Percentiles rank a stretch among this genome's conserved stretches.
Evolutionary conservation across 2,329 filamentous ascomycete species (phyloP).

Genomic region (Orbilia brochopaga): DNA sequence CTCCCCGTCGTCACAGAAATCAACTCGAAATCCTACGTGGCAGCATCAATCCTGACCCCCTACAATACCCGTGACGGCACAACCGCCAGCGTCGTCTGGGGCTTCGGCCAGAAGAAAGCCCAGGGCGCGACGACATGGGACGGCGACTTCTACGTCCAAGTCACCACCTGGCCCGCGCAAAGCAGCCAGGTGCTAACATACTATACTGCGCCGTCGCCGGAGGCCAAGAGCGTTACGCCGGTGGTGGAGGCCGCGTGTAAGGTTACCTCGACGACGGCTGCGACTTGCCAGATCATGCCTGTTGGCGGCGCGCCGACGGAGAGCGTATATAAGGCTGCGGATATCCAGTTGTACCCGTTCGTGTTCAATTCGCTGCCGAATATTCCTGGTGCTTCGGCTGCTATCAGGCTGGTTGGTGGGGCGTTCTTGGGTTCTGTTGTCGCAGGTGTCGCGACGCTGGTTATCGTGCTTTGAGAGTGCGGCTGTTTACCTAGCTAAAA

Average conservation of each 20-base stretch:
- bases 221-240: background rate
- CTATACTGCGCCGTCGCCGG: conserved; percentile 4
- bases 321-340: background rate
- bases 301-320: background rate
- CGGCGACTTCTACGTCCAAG: conserved; percentile 20
- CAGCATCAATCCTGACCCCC: conserved; percentile 4
- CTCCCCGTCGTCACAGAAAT: conserved; percentile 41
- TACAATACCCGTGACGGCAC: conserved; percentile 4
- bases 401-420: background rate
- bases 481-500: too few relatives aligned
- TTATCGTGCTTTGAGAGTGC: background rate
- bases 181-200: conserved; percentile 31
- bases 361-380: background rate
- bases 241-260: conserved; percentile 27
- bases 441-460: background rate
- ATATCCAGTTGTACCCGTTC: conserved; percentile 1
- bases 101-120: conserved; percentile 9
- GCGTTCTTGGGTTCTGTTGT: background rate
- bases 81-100: conserved; percentile 25
- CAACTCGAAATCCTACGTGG: conserved; percentile 14
- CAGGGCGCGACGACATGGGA: conserved; percentile 5
- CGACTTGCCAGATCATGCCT: conserved; percentile 25
- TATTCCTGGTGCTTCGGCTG: background rate
- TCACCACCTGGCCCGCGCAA: conserved; percentile 21
- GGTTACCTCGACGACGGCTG: conserved; percentile 9